Conservation (phyloP, 768 basidiomycete genomes). For the Candolleomyces efflorescens region DNA sequence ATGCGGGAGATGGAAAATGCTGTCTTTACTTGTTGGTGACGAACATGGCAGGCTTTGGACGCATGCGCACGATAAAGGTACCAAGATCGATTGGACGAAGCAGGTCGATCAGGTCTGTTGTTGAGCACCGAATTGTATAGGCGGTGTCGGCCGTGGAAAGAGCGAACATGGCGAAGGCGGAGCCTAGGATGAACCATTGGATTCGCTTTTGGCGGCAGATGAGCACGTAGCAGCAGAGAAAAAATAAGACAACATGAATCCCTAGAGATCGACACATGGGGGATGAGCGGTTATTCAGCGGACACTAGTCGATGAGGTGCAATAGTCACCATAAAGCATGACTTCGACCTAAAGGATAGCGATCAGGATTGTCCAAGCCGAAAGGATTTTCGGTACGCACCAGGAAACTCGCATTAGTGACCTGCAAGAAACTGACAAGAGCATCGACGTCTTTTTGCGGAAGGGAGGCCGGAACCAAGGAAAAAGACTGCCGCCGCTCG, state of each 20-base stretch:
- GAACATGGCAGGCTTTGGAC: conserved; percentile 6
- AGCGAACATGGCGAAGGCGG: conserved; percentile 9
- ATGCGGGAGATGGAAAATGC: background rate
- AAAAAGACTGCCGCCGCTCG: background rate
- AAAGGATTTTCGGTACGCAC: background rate
- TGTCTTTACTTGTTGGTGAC: conserved; percentile 9
- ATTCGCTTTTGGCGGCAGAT: conserved; percentile 2
- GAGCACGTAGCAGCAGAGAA: conserved; percentile 18
- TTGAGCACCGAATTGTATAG: background rate
- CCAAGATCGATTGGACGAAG: background rate
- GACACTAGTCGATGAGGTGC: too few species aligned
- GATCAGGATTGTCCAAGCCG: background rate
- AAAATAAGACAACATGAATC: conserved; percentile 26
- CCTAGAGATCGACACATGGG: conserved; percentile 13
- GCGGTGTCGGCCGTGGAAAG: conserved; percentile 9
- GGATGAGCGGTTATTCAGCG: too few species aligned
- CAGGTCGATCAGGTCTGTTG: background rate
- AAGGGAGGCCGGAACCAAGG: background rate
- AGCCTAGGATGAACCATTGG: conserved; percentile 8
- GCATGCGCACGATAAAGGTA: background rate
- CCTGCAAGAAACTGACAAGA: background rate
- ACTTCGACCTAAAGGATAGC: background rate
- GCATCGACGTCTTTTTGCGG: background rate
- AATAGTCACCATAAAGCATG: background rate
- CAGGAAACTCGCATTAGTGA: background rate